Evolutionary conservation across 495 filamentous ascomycete species (phyloP), one percentile per base, ranked within the genome.

Genomic region (Cercophora samala): DNA sequence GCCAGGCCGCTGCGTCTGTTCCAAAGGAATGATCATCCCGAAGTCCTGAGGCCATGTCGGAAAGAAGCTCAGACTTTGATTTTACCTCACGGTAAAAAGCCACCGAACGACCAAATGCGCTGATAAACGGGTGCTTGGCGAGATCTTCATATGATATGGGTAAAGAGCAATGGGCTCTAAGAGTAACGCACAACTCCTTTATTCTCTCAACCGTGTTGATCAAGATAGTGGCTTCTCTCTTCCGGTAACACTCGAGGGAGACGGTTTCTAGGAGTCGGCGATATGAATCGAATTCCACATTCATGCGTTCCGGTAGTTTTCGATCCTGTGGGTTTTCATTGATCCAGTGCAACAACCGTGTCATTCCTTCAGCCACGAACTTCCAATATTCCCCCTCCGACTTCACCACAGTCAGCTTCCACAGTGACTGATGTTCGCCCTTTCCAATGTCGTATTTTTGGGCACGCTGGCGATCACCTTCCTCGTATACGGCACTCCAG

Each of bases 401-500:
- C 1, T 21, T 9, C 5, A 56, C 54, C 9, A 56, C 19, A 8
- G 19, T 21, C 22, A 56, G 18, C 21, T 56, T 56, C 54, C 54
- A 56, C n/a, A 3, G 0, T 3, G 5, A 21, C 2, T 5, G 4
- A 4, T 1, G 6, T 9, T 56, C n/a, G 6, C 54, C 19, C n/a
- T 52, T 23, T 19, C 55, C 62, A 21, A 3, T 52, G 37, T 1
- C 8, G 11, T 2, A 5, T 11, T 2, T 46, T 55, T 22, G 32
- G 0, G 62, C 62, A 15, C 62, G 62, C 4, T 13, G 42, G 25
- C 19, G 62, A 32, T 64, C 62, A 18, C 32, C 42, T 23, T 64
- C 62, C 4, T 42, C 37, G 24, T 51, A 64, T 5, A 54, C 51
- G 5, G 62, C 46, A 17, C 19, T 25, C 62, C 62, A 64, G 51